Conservation (phyloP, 306 rosid species). For the Cicer arietinum region DNA sequence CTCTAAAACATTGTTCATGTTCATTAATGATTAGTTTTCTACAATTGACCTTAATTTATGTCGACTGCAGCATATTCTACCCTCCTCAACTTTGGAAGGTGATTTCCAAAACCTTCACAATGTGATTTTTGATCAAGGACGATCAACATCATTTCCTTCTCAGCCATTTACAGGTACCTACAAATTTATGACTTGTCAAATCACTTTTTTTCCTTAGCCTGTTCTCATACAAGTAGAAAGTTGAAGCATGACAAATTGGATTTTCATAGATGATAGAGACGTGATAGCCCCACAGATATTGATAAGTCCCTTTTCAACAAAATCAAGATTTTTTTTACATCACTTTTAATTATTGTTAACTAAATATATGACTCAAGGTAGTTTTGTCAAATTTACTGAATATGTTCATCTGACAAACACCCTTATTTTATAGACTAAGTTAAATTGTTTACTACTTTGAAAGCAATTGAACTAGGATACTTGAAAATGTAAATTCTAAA, state of each 20-base stretch:
- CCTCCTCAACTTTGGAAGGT: constrained; percentile 67
- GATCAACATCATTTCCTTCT: constrained; percentile 58
- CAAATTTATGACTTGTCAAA: constrained; percentile 41
- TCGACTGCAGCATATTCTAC: constrained; percentile 63
- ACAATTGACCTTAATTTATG: neutral
- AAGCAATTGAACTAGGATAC: neutral
- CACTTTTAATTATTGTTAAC: neutral
- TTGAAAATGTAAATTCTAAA: constrained; percentile 2
- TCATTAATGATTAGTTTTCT: constrained; percentile 3
- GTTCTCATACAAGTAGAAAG: constrained; percentile 42
- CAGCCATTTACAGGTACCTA: constrained; percentile 73
- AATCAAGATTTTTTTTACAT: constrained; percentile 13
- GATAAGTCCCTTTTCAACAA: constrained; percentile 45
- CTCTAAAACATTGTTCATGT: neutral
- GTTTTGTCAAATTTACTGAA: too few relatives aligned
- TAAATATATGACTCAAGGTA: too few relatives aligned
- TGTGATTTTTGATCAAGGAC: constrained; percentile 60
- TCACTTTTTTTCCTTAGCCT: constrained; percentile 38
- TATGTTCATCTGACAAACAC: neutral
- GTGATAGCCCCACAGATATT: constrained; percentile 41
- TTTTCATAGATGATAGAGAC: constrained; percentile 45
- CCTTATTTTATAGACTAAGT: neutral
- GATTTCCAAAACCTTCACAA: constrained; percentile 62
- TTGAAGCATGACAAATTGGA: constrained; percentile 42
- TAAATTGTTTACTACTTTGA: constrained; percentile 15